Evolutionary conservation across 2,329 filamentous ascomycete genomes (phyloP).

Genomic region (Phoma sp.): DNA sequence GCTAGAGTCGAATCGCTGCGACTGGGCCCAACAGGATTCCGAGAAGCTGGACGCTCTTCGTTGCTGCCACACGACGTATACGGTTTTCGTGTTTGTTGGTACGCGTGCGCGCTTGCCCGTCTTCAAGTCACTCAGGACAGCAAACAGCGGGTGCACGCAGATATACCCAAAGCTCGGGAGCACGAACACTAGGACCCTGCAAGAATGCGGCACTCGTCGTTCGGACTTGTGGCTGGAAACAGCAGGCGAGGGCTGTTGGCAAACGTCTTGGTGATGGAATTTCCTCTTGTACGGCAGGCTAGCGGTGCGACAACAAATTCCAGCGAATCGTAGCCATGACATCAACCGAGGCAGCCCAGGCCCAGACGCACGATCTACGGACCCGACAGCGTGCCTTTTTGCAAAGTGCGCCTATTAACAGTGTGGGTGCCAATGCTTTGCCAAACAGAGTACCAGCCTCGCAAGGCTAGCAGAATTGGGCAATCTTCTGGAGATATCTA

Average conservation of each 20-base stretch:
- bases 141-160: slow-evolving; percentile 10
- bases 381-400: slow-evolving; percentile 7
- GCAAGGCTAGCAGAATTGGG: slow-evolving; percentile 19
- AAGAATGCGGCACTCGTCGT: slow-evolving; percentile 25
- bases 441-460: slow-evolving; percentile 10
- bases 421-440: slow-evolving; percentile 8
- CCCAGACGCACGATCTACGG: slow-evolving; percentile 17
- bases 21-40: not conserved
- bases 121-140: slow-evolving; percentile 10
- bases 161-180: slow-evolving; percentile 8
- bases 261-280: slow-evolving; percentile 24
- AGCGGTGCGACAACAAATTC: slow-evolving; percentile 22
- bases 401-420: slow-evolving; percentile 2
- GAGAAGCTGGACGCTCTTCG: slow-evolving; percentile 9
- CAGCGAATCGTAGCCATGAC: slow-evolving; percentile 29
- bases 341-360: slow-evolving; percentile 29
- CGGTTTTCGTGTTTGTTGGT: slow-evolving; percentile 19
- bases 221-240: slow-evolving; percentile 32
- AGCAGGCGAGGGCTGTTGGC: slow-evolving; percentile 28
- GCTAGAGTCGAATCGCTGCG: slow-evolving; percentile 10
- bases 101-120: slow-evolving; percentile 20
- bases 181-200: slow-evolving; percentile 21
- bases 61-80: slow-evolving; percentile 15
- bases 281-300: slow-evolving; percentile 19
- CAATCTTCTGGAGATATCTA: slow-evolving; percentile 1